Conservation (phyloP, 225 moss, liverwort and hornwort species). For the Anthoceros angustus region DNA sequence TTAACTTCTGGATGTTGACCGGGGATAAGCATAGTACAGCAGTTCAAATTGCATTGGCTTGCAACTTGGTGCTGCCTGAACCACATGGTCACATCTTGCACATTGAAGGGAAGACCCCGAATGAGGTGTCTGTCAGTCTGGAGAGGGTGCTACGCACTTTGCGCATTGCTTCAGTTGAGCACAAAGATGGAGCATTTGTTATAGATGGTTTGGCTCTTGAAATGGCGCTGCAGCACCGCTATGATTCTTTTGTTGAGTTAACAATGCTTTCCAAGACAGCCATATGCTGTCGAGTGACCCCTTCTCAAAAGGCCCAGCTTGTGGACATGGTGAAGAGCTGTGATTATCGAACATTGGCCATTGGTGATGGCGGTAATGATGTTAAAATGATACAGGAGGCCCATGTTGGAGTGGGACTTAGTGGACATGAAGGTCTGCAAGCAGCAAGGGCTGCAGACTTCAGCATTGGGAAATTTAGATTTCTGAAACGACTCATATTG, state of each 20-base stretch:
- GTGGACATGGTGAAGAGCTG: constrained; percentile 85
- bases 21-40: constrained; percentile 97
- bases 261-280: constrained; percentile 89
- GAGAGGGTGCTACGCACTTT: constrained; percentile 61
- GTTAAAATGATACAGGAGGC: constrained; percentile 99
- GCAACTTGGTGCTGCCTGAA: constrained; percentile 78
- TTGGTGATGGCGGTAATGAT: constrained; percentile 99
- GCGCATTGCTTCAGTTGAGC: constrained; percentile 44
- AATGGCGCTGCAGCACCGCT: constrained; percentile 47
- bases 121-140: constrained; percentile 62
- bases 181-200: constrained; percentile 80
- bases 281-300: constrained; percentile 95
- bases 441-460: constrained; percentile 94
- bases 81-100: constrained; percentile 74
- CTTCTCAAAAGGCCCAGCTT: constrained; percentile 87
- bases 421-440: constrained; percentile 92
- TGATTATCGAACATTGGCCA: constrained; percentile 85
- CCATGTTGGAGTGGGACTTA: constrained; percentile 91
- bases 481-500: constrained; percentile 73
- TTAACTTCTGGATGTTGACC: constrained; percentile 98
- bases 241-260: constrained; percentile 58
- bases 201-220: constrained; percentile 83
- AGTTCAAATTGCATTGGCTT: constrained; percentile 74
- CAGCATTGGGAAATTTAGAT: constrained; percentile 87
- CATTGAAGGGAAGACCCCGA: constrained; percentile 53